Evolutionary conservation across 306 rosid species (phyloP).

Genomic region (Comarum palustre): DNA sequence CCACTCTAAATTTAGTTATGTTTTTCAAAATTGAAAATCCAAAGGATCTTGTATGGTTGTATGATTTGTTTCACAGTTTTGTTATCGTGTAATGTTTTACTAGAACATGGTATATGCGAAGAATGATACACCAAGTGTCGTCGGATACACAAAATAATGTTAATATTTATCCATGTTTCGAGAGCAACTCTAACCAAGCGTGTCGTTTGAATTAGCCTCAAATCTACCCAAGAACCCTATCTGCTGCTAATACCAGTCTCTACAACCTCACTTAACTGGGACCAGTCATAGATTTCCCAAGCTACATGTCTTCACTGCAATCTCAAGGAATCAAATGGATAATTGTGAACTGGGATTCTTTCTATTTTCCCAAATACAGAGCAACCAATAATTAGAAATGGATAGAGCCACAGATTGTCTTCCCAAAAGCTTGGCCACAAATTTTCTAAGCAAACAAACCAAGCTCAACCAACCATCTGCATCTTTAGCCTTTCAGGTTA

Average conservation of each 20-base stretch:
- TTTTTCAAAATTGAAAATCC: neutral
- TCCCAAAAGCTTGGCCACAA: constrained; percentile 25
- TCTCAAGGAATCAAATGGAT: constrained; percentile 1
- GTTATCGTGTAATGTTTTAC: neutral
- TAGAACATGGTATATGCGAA: neutral
- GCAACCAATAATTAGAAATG: constrained; percentile 2
- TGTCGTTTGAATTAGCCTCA: constrained; percentile 1
- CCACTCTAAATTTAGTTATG: neutral
- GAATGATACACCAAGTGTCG: neutral
- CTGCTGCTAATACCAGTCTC: neutral
- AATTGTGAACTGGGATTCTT: neutral
- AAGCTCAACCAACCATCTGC: constrained; percentile 19
- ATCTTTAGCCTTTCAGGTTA: neutral
- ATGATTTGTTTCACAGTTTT: neutral
- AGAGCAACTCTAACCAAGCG: neutral
- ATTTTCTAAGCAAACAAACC: constrained; percentile 2
- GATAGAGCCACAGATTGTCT: neutral
- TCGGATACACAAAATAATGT: too few species aligned
- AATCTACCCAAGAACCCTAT: neutral
- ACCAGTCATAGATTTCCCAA: neutral
- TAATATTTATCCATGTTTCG: neutral
- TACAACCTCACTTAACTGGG: neutral
- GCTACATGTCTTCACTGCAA: neutral
- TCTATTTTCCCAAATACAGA: constrained; percentile 15
- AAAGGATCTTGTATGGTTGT: neutral